These are phyloP conservation scores for Uronychia binucleata DNA, from an alignment of 73 alveolate species.

Conservation along the genomic window DNA sequence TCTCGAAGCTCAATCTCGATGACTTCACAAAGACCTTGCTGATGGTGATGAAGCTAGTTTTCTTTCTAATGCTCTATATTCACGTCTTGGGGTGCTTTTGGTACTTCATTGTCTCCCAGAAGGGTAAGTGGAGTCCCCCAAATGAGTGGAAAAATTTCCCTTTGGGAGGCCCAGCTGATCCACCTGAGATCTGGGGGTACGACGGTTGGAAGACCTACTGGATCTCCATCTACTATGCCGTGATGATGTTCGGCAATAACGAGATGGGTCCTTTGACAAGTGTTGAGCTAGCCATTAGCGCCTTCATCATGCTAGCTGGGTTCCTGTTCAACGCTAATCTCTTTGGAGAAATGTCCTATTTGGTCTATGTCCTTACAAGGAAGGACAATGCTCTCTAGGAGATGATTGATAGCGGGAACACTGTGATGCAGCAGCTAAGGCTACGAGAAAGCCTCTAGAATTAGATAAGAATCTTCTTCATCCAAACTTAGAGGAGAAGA, in stretches of 20 bases:
- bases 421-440: neutral
- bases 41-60: neutral
- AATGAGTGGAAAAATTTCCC: neutral
- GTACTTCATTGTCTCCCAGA: neutral
- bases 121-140: neutral
- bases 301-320: neutral
- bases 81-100: neutral
- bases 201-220: neutral
- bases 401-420: neutral
- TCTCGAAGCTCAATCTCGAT: neutral
- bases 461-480: neutral
- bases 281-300: neutral
- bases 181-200: neutral
- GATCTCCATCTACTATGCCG: neutral
- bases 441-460: neutral
- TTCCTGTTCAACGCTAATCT: neutral
- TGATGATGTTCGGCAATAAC: constrained; percentile 1
- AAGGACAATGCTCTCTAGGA: neutral
- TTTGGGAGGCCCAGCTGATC: neutral
- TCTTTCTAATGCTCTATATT: neutral
- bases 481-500: neutral
- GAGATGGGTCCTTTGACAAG: neutral
- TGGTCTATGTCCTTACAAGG: neutral
- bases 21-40: neutral
- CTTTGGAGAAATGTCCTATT: neutral